A percentile compares a stretch with the other conserved stretches of the same genome.
Conservation (phyloP, 352 stramenopile species). For the Globisporangium orthogonon region DNA sequence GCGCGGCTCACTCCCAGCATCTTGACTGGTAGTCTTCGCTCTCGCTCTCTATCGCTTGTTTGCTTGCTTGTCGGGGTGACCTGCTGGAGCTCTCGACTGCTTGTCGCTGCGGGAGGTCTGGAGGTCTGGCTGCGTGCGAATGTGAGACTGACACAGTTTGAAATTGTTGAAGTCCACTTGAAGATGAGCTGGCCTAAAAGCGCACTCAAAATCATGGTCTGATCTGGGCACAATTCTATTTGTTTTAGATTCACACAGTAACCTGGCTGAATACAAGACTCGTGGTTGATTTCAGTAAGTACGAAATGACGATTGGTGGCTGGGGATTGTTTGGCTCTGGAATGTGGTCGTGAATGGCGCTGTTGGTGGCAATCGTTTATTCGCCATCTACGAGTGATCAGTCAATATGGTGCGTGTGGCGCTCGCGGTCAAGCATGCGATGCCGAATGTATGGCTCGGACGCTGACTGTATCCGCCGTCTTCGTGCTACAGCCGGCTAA, state of each 20-base stretch:
- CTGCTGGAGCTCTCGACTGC: neutral
- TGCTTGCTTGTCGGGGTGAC: too few relatives aligned
- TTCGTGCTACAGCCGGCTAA: constrained; percentile 51
- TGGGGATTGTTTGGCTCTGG: neutral
- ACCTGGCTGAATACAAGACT: neutral
- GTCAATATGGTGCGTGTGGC: constrained; percentile 38
- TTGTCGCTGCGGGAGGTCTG: too few relatives aligned
- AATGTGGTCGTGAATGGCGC: neutral
- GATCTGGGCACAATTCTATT: neutral
- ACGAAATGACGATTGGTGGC: neutral
- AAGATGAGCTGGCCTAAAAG: too few relatives aligned
- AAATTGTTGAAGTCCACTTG: too few relatives aligned
- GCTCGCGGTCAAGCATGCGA: too few relatives aligned
- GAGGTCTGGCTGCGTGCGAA: too few relatives aligned
- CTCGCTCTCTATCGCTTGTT: neutral
- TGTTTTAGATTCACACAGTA: neutral
- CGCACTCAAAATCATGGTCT: too few relatives aligned
- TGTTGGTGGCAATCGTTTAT: constrained; percentile 45
- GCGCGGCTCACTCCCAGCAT: neutral
- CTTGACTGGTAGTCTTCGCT: neutral
- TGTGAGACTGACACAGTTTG: too few relatives aligned
- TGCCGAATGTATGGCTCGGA: too few relatives aligned
- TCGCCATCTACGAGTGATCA: constrained; percentile 74
- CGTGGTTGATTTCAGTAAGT: neutral
- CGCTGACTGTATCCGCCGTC: too few relatives aligned